phyloP scores from a whole-genome alignment of 345 rosid genomes.

The Linum tenue region DNA sequence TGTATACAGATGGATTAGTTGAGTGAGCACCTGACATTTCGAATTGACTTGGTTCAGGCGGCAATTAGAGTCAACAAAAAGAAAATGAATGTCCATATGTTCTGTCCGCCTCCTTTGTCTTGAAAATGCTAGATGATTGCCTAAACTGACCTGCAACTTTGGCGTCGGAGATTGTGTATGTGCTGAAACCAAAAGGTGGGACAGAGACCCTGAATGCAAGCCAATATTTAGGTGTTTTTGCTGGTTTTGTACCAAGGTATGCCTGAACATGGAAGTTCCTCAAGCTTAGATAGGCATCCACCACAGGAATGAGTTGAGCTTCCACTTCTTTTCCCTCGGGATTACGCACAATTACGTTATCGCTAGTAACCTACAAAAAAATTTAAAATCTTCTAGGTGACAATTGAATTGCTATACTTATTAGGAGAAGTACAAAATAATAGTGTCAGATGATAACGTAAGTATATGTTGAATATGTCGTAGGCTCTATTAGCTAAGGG shows the following conservation, averaged over 20 bases:
- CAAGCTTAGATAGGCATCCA: constrained; percentile 43
- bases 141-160: constrained; percentile 43
- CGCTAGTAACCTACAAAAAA: constrained; percentile 11
- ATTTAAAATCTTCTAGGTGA: not conserved
- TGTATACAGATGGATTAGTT: constrained; percentile 6
- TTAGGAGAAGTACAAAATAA: not conserved
- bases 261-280: constrained; percentile 70
- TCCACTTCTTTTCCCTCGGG: constrained; percentile 71
- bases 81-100: not conserved
- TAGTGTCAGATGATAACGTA: too few species aligned
- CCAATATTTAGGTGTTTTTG: constrained; percentile 61
- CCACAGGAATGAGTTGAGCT: constrained; percentile 70
- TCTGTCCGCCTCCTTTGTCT: too few species aligned
- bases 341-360: constrained; percentile 55
- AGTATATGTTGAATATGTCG: too few species aligned
- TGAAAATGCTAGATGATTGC: not conserved
- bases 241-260: constrained; percentile 56
- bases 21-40: constrained; percentile 12
- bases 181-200: constrained; percentile 90
- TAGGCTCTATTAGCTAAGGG: not conserved
- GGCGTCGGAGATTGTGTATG: constrained; percentile 57
- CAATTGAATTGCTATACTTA: not conserved
- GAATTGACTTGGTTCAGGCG: not conserved
- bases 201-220: constrained; percentile 70
- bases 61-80: not conserved